Base-by-base conservation (phyloP, 192 early-diverging fungal species). In the Umbelopsis sp. region DNA sequence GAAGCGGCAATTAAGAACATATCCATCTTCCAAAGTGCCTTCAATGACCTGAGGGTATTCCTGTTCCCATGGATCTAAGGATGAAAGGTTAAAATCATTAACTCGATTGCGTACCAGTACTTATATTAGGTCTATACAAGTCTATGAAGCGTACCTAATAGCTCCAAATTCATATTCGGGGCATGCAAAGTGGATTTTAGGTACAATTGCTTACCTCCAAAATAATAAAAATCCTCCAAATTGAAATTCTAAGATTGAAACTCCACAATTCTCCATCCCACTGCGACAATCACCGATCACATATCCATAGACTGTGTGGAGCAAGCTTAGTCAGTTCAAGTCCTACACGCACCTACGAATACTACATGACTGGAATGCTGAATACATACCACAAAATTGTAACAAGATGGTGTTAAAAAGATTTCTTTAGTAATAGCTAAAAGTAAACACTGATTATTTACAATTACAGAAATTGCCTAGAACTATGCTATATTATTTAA, bases 11-110 rank as follows among this genome's bases (percentile, higher is more conserved):
- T 79, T 84, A 14, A 86, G 77, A 0, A 88, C 88, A 49, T 87
- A 87, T 11, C 88, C 91, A 72, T 91, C 87, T 71, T 89, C 89
- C 12, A 96, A 75, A 8, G 89, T 89, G 32, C 91, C 89, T 71
- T 91, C 91, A 20, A 95, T 89, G 34, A 87, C 82, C 74, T 92
- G 89, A 16, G 94, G 93, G 59, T 91, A 92, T 82, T 92, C 91
- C 34, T 88, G 89, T 77, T 91, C 93, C 75, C 90, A 94, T 50
- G 93, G 93, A 74, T 92, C 92, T 88, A 69, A 50, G 20, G 5
- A 69, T 20, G 41, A 69, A n/a, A n/a, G n/a, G 38, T 49, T 4
- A 10, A 24, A 21, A 47, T 47, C 12, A 34, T 21, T 71, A 10
- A 4, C 5, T 59, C 29, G 20, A 29, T 9, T 21, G 12, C 8